phyloP scores from a whole-genome alignment of 208 protist genomes.

The Trypanosoma mega region DNA sequence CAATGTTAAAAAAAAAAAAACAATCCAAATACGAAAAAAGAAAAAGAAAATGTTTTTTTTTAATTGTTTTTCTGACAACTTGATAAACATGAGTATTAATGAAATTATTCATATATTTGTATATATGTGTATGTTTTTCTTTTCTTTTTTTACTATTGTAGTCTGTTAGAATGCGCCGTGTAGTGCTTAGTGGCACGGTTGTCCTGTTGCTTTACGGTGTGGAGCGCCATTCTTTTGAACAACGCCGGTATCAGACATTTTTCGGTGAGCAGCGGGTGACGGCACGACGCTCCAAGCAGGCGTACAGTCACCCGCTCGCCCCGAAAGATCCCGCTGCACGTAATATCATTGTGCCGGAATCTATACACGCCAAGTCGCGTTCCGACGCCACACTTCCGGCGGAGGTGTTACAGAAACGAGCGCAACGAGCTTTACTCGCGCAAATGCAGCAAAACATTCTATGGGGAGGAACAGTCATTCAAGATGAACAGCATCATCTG shows the following conservation, averaged over 20 bases:
- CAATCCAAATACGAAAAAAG: too few relatives aligned
- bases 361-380: constrained; percentile 34
- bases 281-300: constrained; percentile 43
- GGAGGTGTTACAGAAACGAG: constrained; percentile 62
- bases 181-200: not conserved
- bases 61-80: not conserved
- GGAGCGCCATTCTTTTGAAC: not conserved
- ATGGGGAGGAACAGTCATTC: constrained; percentile 84
- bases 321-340: constrained; percentile 68
- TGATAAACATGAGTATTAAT: too few relatives aligned
- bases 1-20: too few relatives aligned
- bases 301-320: constrained; percentile 70
- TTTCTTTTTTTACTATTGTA: not conserved
- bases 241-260: constrained; percentile 42
- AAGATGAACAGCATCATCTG: constrained; percentile 61
- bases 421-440: constrained; percentile 63
- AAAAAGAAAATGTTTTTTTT: not conserved
- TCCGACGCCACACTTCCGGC: constrained; percentile 33
- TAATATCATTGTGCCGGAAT: constrained; percentile 68
- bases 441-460: constrained; percentile 84
- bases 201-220: not conserved
- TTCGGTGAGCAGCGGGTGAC: constrained; percentile 49
- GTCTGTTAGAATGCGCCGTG: not conserved
- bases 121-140: constrained; percentile 6
- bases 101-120: constrained; percentile 13